Evolutionary conservation across 2,329 filamentous ascomycete genomes (phyloP).

Genomic region (Parafenestella ontariensis): DNA sequence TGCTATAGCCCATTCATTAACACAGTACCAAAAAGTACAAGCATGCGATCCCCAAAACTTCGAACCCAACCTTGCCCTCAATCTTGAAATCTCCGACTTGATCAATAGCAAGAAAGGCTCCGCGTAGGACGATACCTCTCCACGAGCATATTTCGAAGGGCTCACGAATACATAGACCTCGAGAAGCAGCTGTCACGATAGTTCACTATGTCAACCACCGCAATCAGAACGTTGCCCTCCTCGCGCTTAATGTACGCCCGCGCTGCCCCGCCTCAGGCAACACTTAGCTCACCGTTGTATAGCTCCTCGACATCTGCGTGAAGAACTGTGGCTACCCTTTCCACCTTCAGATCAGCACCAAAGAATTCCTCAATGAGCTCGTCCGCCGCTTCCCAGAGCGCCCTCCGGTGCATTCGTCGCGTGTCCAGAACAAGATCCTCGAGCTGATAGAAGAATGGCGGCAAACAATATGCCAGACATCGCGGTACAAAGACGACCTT

Average conservation of each 20-base stretch:
- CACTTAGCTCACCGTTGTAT: conserved; percentile 32
- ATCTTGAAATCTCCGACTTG: conserved; percentile 94
- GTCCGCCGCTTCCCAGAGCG: conserved; percentile 95
- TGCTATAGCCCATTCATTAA: conserved; percentile 13
- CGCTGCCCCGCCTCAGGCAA: conserved; percentile 14
- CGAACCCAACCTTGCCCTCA: conserved; percentile 95
- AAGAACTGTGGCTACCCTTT: conserved; percentile 99
- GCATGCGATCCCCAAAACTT: conserved; percentile 97
- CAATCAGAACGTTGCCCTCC: conserved; percentile 91
- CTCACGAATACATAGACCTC: conserved; percentile 63
- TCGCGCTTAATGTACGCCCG: conserved; percentile 73
- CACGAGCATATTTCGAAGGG: not conserved
- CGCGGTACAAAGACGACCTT: conserved; percentile 94
- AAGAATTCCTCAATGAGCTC: conserved; percentile 98
- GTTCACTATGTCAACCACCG: conserved; percentile 96
- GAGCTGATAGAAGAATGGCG: conserved; percentile 99
- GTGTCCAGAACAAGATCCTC: conserved; percentile 90
- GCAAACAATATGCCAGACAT: conserved; percentile 97
- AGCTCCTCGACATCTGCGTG: conserved; percentile 96
- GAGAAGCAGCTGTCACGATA: conserved; percentile 91
- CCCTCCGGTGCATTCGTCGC: conserved; percentile 82
- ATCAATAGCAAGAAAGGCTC: conserved; percentile 98
- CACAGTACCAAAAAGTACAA: conserved; percentile 64
- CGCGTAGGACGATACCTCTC: conserved; percentile 60
- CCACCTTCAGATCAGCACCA: conserved; percentile 97